phyloP scores from a whole-genome alignment of 1,284 basidiomycete genomes.

The Marasmius tenuissimus region DNA sequence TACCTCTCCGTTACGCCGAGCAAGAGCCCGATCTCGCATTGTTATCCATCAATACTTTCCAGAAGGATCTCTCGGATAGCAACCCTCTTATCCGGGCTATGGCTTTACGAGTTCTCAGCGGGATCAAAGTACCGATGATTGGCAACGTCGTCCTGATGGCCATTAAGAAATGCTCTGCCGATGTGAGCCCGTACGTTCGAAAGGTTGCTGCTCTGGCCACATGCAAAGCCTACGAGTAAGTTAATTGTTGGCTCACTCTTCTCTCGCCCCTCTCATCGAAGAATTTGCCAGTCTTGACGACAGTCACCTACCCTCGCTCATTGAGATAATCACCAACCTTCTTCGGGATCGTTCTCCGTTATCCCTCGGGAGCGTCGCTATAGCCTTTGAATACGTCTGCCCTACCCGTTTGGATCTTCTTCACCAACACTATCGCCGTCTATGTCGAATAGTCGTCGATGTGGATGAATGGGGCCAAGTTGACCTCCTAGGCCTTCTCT shows the following conservation, averaged over 20 bases:
- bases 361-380: constrained; percentile 83
- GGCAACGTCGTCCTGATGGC: constrained; percentile 85
- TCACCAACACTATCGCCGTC: constrained; percentile 85
- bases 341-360: constrained; percentile 85
- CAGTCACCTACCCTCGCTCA: constrained; percentile 69
- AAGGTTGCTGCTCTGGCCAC: constrained; percentile 91
- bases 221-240: constrained; percentile 83
- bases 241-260: constrained; percentile 8
- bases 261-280: constrained; percentile 3
- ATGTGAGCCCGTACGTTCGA: constrained; percentile 91
- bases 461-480: constrained; percentile 97
- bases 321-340: constrained; percentile 74
- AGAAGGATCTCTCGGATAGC: constrained; percentile 91
- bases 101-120: constrained; percentile 91
- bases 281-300: constrained; percentile 65
- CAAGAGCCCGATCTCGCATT: constrained; percentile 93
- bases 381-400: constrained; percentile 84
- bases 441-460: constrained; percentile 85
- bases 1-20: constrained; percentile 94
- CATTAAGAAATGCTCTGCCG: constrained; percentile 88
- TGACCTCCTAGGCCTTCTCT: constrained; percentile 75
- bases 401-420: constrained; percentile 84
- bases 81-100: constrained; percentile 93
- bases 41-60: constrained; percentile 98
- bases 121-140: constrained; percentile 88